Evolutionary conservation across 1,139 yeast species (phyloP).

Genomic region (Hemisphaericaspora subhashii): DNA sequence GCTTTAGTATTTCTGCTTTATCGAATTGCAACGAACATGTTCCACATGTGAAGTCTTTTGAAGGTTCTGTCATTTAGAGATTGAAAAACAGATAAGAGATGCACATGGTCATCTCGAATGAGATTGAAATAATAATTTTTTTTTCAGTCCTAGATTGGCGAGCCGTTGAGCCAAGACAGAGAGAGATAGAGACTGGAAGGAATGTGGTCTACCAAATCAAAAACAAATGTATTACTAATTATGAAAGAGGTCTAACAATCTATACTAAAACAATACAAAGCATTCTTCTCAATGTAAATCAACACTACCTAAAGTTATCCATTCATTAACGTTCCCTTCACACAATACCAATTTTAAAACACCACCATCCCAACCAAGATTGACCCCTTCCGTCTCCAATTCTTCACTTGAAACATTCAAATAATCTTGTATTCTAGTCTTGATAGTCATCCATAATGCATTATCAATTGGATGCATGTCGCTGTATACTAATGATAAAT

Average conservation of each 20-base stretch:
- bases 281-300: conserved; percentile 32
- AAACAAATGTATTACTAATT: no score
- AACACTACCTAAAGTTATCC: conserved; percentile 67
- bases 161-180: no score
- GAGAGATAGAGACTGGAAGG: no score
- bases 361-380: conserved; percentile 63
- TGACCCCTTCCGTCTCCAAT: conserved; percentile 30
- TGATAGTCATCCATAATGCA: conserved; percentile 66
- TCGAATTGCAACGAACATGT: conserved; percentile 28
- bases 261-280: not conserved
- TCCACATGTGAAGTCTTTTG: conserved; percentile 24
- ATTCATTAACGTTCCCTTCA: conserved; percentile 72
- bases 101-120: not conserved
- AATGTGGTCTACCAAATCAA: no score
- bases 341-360: conserved; percentile 68
- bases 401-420: conserved; percentile 47
- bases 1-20: conserved; percentile 33
- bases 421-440: conserved; percentile 68
- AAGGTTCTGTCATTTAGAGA: conserved; percentile 1
- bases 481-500: conserved; percentile 71
- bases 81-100: no score
- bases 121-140: not conserved
- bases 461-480: conserved; percentile 66
- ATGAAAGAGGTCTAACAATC: no score
- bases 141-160: no score